A percentile compares a stretch with the other conserved stretches of the same genome.
Evolutionary conservation across 345 rosid species (phyloP).

Genomic region (Noccaea bulbosa): DNA sequence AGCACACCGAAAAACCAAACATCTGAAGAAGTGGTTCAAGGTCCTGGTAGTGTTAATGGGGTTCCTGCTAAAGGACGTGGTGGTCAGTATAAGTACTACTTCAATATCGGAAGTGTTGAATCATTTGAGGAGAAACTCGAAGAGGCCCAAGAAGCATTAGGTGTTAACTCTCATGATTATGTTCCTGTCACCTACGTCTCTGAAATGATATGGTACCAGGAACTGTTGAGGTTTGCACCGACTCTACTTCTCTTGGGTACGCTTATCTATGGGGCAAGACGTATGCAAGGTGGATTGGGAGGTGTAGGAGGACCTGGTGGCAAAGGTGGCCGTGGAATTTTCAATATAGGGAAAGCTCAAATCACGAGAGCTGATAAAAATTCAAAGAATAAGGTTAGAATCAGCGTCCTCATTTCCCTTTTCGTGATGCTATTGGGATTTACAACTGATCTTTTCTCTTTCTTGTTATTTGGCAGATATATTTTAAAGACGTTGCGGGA

Average conservation of each 20-base stretch:
- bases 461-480: slow-evolving; percentile 53
- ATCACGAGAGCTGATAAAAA: slow-evolving; percentile 89
- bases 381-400: slow-evolving; percentile 81
- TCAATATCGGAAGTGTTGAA: slow-evolving; percentile 86
- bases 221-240: slow-evolving; percentile 79
- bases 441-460: neutral
- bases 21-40: slow-evolving; percentile 52
- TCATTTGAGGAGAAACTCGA: slow-evolving; percentile 92
- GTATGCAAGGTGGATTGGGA: slow-evolving; percentile 81
- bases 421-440: slow-evolving; percentile 14
- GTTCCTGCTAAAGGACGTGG: slow-evolving; percentile 54
- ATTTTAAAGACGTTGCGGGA: slow-evolving; percentile 94
- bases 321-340: slow-evolving; percentile 84
- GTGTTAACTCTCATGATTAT: slow-evolving; percentile 74
- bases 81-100: slow-evolving; percentile 75
- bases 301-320: slow-evolving; percentile 84
- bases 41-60: slow-evolving; percentile 42
- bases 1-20: slow-evolving; percentile 51
- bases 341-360: slow-evolving; percentile 91
- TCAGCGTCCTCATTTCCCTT: slow-evolving; percentile 1
- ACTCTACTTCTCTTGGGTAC: slow-evolving; percentile 70
- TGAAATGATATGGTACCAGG: slow-evolving; percentile 78
- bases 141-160: slow-evolving; percentile 86
- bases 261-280: slow-evolving; percentile 65
- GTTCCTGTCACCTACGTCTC: slow-evolving; percentile 77